These are phyloP conservation scores for Fusarium sp. DNA, from an alignment of 2,329 filamentous ascomycete genomes.

Conservation along the genomic window DNA sequence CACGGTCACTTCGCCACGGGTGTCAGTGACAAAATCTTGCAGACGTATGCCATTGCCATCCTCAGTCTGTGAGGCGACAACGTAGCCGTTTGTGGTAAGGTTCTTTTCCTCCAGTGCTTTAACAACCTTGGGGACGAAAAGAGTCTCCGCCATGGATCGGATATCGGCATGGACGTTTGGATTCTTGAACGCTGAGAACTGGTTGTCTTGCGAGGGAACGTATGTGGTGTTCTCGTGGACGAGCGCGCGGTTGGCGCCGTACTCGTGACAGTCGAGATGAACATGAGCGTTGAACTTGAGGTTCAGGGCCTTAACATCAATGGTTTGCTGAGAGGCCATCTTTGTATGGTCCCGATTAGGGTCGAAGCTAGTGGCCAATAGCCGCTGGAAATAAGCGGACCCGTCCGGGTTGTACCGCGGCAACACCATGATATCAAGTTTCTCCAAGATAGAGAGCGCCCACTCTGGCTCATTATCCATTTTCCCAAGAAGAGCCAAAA, in stretches of 20 bases:
- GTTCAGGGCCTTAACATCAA: constrained; percentile 49
- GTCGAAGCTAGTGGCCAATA: constrained; percentile 49
- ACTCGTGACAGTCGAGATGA: constrained; percentile 52
- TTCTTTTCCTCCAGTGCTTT: constrained; percentile 36
- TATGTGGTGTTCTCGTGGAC: constrained; percentile 34
- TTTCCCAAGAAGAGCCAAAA: constrained; percentile 49
- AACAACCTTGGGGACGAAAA: constrained; percentile 49
- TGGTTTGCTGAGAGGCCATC: constrained; percentile 51
- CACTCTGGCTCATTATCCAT: constrained; percentile 50
- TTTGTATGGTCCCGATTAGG: constrained; percentile 53
- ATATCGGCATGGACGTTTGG: constrained; percentile 52
- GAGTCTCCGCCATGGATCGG: constrained; percentile 45
- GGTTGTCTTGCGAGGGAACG: constrained; percentile 46
- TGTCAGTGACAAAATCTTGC: constrained; percentile 48
- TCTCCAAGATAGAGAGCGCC: constrained; percentile 46
- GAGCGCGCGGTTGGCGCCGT: constrained; percentile 30
- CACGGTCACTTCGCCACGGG: constrained; percentile 49
- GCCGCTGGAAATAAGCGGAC: constrained; percentile 52
- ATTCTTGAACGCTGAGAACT: constrained; percentile 53
- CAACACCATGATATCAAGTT: constrained; percentile 50
- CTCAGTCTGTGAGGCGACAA: constrained; percentile 34
- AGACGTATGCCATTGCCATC: constrained; percentile 44
- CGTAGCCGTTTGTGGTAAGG: constrained; percentile 48
- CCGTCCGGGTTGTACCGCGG: constrained; percentile 54
- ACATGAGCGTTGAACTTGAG: constrained; percentile 50